Conservation (phyloP, 495 filamentous ascomycete genomes). For the Niebla homalea region DNA sequence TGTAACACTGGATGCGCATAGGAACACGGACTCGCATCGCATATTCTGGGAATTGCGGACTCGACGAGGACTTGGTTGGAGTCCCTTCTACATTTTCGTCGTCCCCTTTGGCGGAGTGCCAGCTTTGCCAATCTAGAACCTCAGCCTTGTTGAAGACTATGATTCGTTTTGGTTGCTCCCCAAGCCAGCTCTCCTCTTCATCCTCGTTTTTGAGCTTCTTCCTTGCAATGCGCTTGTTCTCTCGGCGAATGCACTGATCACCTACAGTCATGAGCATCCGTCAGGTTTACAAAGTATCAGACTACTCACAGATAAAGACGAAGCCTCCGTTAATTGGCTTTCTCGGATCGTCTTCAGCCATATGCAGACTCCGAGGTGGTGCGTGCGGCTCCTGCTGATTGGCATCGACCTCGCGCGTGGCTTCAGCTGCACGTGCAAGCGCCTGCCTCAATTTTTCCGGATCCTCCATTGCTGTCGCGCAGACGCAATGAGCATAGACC, state of each 20-base stretch:
- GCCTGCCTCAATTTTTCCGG: constrained; percentile 47
- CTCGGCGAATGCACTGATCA: constrained; percentile 50
- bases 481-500: constrained; percentile 67
- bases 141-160: constrained; percentile 93
- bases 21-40: constrained; percentile 65
- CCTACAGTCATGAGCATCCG: background rate
- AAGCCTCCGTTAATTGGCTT: constrained; percentile 70
- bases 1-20: constrained; percentile 97
- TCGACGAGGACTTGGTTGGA: constrained; percentile 8
- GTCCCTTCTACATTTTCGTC: constrained; percentile 16
- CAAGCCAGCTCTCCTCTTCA: constrained; percentile 66
- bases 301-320: constrained; percentile 65
- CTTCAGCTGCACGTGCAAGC: constrained; percentile 45
- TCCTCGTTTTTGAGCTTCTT: constrained; percentile 81
- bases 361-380: constrained; percentile 12
- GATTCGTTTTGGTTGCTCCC: constrained; percentile 63
- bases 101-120: constrained; percentile 24
- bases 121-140: constrained; percentile 68
- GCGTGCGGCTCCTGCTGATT: constrained; percentile 21
- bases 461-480: constrained; percentile 84
- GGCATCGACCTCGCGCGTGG: constrained; percentile 18
- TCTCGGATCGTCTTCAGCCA: constrained; percentile 38
- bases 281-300: background rate
- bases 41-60: constrained; percentile 35
- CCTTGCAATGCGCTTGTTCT: constrained; percentile 75